A percentile compares a stretch with the other conserved stretches of the same genome.
These are phyloP conservation scores for Helotiales sp. DNA, from an alignment of 2,329 filamentous ascomycete genomes.

Conservation along the genomic window DNA sequence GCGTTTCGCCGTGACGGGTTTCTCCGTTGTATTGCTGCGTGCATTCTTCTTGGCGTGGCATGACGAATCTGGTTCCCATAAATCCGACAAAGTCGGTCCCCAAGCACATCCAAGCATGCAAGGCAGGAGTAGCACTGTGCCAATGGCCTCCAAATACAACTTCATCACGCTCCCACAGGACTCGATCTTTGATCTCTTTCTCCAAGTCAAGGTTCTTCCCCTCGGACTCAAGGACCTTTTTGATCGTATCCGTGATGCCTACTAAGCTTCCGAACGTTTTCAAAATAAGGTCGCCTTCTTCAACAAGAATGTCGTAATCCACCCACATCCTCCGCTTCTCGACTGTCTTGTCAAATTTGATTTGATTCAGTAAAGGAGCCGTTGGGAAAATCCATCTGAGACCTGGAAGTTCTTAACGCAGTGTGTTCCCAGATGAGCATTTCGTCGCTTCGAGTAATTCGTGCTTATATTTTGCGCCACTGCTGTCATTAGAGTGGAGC, in stretches of 20 bases:
- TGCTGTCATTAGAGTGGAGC: background rate
- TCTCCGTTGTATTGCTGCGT: background rate
- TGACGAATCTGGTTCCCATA: background rate
- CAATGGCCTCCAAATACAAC: background rate
- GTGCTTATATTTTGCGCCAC: background rate
- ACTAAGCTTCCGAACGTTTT: background rate
- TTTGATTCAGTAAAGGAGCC: background rate
- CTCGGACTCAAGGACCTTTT: background rate
- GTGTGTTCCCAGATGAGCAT: background rate
- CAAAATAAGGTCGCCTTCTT: background rate
- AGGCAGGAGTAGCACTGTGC: background rate
- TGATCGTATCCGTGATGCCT: background rate
- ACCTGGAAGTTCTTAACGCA: background rate
- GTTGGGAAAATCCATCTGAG: background rate
- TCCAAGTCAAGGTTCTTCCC: background rate
- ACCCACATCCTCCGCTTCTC: background rate
- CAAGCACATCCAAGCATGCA: background rate
- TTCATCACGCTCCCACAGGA: background rate
- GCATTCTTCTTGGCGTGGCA: background rate
- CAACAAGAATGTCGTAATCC: background rate
- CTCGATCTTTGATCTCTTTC: background rate
- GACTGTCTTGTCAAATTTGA: background rate
- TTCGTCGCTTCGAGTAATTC: background rate
- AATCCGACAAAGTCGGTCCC: background rate
- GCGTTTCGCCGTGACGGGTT: background rate